Base-by-base conservation (phyloP, 257 asterid species). In the Penstemon barbatus region DNA sequence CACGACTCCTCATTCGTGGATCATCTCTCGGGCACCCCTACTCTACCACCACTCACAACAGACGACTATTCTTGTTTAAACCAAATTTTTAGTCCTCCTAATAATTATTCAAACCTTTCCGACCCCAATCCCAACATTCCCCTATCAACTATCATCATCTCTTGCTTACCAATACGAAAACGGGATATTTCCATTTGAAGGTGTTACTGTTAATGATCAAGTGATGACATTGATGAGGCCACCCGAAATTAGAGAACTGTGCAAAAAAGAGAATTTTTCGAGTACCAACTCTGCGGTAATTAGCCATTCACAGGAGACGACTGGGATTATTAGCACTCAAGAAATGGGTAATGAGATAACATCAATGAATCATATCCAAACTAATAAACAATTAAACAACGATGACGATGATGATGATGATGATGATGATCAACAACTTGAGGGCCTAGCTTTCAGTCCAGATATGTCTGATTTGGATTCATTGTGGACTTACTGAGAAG, bases 231-330 rank as follows among this genome's bases (percentile, higher is more conserved):
- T 44, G 19, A 37, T 4, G 69, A 12, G n/a, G 49, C 66, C 61
- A 25, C 70, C 13, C 8, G 69, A 37, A 12, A 36, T 15, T 15
- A 15, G 18, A 15, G 18, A 43, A 43, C 45, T 25, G 5, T 72
- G 77, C 79, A 84, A 80, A 50, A 61, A 44, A 71, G 95, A 89
- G 74, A 81, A 57, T 55, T 66, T 74, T 55, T 84, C 89, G 2
- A 44, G 79, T 1, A 84, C 83, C 77, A 75, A 79, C 69, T 84
- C 96, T 0, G 59, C 77, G 79, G 77, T 15, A 0, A 0, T 84
- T 42, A 84, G 81, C 70, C 80, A 40, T 38, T 76, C 84, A 33
- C 82, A 71, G 37, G 87, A 82, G 4, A 79, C 84, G 4, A 79
- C 84, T 15, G 81, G 79, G 38, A 52, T 72, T 3, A 75, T 72